These are phyloP conservation scores for Rhodosporidiobolus odoratus DNA, from an alignment of 768 basidiomycete species.

Conservation along the genomic window DNA sequence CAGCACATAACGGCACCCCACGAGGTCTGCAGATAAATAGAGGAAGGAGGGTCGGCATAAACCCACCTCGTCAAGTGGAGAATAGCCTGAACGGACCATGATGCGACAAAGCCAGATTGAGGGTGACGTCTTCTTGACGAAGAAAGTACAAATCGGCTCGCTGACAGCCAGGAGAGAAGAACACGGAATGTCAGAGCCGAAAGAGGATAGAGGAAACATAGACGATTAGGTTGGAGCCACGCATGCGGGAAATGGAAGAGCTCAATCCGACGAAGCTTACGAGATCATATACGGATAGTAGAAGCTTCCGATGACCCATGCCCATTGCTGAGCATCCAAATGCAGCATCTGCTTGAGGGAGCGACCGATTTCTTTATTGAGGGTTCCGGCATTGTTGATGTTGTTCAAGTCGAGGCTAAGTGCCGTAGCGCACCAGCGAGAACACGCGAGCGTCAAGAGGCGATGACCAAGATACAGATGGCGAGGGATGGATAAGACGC, in stretches of 20 bases:
- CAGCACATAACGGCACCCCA: not conserved
- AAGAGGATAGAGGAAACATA: too few species aligned
- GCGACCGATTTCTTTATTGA: slow-evolving; percentile 12
- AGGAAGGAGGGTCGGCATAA: not conserved
- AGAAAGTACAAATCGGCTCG: not conserved
- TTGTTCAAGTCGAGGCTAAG: slow-evolving; percentile 4
- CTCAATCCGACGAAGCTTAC: too few species aligned
- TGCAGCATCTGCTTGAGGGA: slow-evolving; percentile 3
- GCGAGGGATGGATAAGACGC: not conserved
- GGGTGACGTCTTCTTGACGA: not conserved
- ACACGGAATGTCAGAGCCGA: too few species aligned
- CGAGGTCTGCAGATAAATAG: not conserved
- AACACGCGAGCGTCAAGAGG: not conserved
- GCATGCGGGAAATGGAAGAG: not conserved
- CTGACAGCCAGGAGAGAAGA: too few species aligned
- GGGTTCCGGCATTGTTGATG: not conserved
- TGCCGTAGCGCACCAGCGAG: too few species aligned
- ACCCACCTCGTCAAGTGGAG: too few species aligned
- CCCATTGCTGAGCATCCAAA: slow-evolving; percentile 5
- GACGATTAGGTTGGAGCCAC: too few species aligned
- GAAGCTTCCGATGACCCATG: not conserved
- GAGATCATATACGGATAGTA: not conserved
- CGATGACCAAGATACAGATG: not conserved
- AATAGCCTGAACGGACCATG: slow-evolving; percentile 17
- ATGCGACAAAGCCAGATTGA: slow-evolving; percentile 6